Evolutionary conservation across 225 moss, liverwort and hornwort species (phyloP).

Genomic region (Anthoceros angustus): DNA sequence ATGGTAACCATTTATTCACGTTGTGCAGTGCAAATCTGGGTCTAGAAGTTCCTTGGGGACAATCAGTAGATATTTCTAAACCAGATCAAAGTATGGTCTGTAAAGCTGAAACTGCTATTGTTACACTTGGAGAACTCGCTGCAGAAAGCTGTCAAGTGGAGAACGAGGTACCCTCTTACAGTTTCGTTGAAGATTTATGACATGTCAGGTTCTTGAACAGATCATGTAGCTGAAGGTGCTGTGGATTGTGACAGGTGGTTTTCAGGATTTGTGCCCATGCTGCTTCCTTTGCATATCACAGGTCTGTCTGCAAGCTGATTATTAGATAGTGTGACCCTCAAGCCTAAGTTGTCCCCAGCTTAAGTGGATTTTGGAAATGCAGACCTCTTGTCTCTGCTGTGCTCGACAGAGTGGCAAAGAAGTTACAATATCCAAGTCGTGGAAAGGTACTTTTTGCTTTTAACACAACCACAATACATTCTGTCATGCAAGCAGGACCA

Average conservation of each 20-base stretch:
- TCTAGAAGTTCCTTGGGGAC: conserved; percentile 32
- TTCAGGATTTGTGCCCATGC: conserved; percentile 83
- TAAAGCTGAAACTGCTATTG: conserved; percentile 63
- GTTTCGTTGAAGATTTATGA: conserved; percentile 4
- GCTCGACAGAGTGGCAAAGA: conserved; percentile 46
- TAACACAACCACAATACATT: too few relatives aligned
- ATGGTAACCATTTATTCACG: conserved; percentile 16
- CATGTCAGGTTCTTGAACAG: not conserved
- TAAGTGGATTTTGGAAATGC: conserved; percentile 8
- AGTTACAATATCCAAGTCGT: conserved; percentile 56
- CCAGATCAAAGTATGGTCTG: conserved; percentile 8
- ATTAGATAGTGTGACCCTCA: not conserved
- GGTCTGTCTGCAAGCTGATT: conserved; percentile 19
- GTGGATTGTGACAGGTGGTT: conserved; percentile 37
- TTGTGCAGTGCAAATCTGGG: conserved; percentile 59
- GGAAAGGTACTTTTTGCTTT: conserved; percentile 33
- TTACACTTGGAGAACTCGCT: conserved; percentile 75
- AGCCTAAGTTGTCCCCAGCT: not conserved
- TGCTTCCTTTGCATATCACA: conserved; percentile 48
- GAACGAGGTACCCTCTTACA: conserved; percentile 32
- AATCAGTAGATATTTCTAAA: too few relatives aligned
- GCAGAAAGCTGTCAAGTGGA: conserved; percentile 77
- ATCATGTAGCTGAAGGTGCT: conserved; percentile 3
- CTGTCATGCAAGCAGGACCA: too few relatives aligned
- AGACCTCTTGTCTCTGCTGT: conserved; percentile 52